Base-by-base conservation (phyloP, 2,329 filamentous ascomycete species). In the Cytospora paraplurivora region DNA sequence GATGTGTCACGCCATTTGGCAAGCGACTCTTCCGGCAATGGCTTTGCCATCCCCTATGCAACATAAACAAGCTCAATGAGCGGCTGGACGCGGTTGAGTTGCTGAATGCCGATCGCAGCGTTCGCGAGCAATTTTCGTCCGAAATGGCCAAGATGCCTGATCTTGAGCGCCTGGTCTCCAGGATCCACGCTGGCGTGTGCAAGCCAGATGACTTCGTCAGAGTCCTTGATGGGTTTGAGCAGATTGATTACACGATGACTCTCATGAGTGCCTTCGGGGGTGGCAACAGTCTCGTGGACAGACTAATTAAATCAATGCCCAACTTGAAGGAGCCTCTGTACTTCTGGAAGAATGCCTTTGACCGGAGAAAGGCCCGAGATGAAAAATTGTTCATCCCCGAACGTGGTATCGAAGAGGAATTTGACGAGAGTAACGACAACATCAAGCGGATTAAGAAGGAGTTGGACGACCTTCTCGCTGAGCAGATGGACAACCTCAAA, bases 11-110 rank as follows among this genome's bases (percentile, higher is more conserved):
- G 4, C 94, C 95, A 0, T 99, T 99, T 72, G 95, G 95, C 63
- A 99, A 99, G 78, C 90, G 95, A 12, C 87, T 97, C 75, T 93
- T 99, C 75, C 90, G 93, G 61, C 93, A 97, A 74, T 99, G 95
- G 95, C 90, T 99, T 3, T 98, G 94, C 71, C 95, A 99, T 75
- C 95, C 95, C 2, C 81, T 99, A 15, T 92, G 93, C 73, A 90
- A 97, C 76, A 88, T 91, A 7, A 79, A 82, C 44, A 93, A 90
- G 72, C 97, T 99, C 79, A 97, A 98, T 71, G 93, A 96, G 68
- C 87, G 95, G 7, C 81, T 99, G 12, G 93, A 99, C 77, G 95
- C 95, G 6, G 93, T 99, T 5, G 95, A 98, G 71, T 88, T 94
- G 71, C 81, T 99, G 50, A 97, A 97, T 69, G 88, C 90, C 1